phyloP scores from a whole-genome alignment of 352 stramenopile genomes.

The Pythium myriotylum region DNA sequence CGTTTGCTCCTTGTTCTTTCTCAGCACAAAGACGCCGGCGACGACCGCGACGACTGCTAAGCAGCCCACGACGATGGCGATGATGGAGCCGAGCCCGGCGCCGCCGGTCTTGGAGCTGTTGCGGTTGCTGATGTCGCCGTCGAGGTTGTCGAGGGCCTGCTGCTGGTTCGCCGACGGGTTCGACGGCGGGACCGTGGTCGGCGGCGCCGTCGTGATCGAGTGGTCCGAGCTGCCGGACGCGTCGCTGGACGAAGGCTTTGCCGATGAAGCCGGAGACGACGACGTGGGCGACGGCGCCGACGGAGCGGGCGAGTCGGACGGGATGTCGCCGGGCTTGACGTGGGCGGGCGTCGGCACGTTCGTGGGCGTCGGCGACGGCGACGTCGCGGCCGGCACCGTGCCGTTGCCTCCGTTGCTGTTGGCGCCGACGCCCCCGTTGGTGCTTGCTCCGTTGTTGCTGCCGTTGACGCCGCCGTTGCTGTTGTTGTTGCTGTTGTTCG shows the following conservation, averaged over 20 bases:
- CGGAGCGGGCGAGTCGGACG: neutral
- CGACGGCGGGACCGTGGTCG: slow-evolving; percentile 2
- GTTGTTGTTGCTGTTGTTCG: too few species aligned
- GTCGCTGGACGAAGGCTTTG: slow-evolving; percentile 12
- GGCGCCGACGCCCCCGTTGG: neutral
- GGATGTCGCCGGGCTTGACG: slow-evolving; percentile 20
- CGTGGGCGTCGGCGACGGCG: neutral
- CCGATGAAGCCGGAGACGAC: slow-evolving; percentile 22
- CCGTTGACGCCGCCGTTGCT: neutral
- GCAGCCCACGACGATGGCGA: slow-evolving; percentile 67
- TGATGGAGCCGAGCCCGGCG: slow-evolving; percentile 44
- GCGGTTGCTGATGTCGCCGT: slow-evolving; percentile 27
- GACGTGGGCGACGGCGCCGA: neutral
- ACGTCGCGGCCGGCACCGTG: neutral
- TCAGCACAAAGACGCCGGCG: slow-evolving; percentile 62
- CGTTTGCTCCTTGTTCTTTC: slow-evolving; percentile 61
- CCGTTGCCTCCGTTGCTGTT: slow-evolving; percentile 9
- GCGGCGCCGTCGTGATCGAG: neutral
- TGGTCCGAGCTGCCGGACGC: neutral
- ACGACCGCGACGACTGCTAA: slow-evolving; percentile 74
- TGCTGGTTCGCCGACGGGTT: slow-evolving; percentile 28
- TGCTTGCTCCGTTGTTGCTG: too few species aligned
- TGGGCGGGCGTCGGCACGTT: slow-evolving; percentile 25
- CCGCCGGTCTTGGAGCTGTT: neutral
- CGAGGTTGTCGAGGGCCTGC: slow-evolving; percentile 38